Conservation (phyloP, 768 basidiomycete species). For the Phylloporus sp. region DNA sequence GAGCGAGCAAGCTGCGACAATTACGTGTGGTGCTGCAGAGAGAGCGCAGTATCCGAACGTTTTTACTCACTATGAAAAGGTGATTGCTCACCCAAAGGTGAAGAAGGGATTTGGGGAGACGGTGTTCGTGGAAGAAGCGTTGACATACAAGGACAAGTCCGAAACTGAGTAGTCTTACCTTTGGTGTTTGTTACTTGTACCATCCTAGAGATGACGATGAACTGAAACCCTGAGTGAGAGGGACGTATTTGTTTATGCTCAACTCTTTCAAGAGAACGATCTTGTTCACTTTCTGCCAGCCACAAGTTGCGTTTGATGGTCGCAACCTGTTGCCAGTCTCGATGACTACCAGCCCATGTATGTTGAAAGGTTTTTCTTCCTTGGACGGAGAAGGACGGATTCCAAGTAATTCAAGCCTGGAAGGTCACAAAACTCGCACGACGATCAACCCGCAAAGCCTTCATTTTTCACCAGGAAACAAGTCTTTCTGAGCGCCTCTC, state of each 20-base stretch:
- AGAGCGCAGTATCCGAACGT: constrained; percentile 24
- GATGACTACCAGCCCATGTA: background rate
- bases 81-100: constrained; percentile 15
- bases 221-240: too few relatives aligned
- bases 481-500: background rate
- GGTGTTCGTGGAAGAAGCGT: constrained; percentile 16
- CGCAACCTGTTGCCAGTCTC: background rate
- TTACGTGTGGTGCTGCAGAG: constrained; percentile 27
- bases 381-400: background rate
- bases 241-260: too few relatives aligned
- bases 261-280: too few relatives aligned
- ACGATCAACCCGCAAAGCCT: background rate
- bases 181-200: too few relatives aligned
- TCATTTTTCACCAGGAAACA: background rate
- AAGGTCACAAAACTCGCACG: background rate
- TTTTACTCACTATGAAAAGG: constrained; percentile 24
- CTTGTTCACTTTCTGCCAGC: background rate
- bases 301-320: background rate
- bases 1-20: constrained; percentile 17
- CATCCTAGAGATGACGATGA: too few relatives aligned
- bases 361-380: background rate
- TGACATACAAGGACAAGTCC: constrained; percentile 6
- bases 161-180: constrained; percentile 1
- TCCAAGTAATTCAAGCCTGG: background rate
- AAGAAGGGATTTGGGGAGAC: constrained; percentile 16